Base-by-base conservation (phyloP, 176 grass and related monocot genomes). In the Avena atlantica region DNA sequence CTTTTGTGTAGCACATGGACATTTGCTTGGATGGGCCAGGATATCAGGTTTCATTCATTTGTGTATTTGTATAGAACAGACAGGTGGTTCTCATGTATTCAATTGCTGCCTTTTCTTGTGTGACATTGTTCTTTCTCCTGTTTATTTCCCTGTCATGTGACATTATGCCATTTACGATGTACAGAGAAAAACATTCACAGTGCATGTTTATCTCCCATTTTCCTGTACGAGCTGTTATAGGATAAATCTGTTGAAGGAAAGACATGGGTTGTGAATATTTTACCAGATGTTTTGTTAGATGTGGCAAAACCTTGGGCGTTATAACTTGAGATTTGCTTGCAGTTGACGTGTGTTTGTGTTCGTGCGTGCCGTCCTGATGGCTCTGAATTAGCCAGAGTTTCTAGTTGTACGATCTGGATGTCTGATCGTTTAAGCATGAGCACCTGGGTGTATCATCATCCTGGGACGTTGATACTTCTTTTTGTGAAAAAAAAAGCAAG, bases 11-110 rank as follows among this genome's bases (percentile, higher is more conserved):
- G 40, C 81, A 74, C 87, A 81, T 76, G 40, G 56, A 73, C 20
- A 71, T 87, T 70, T 91, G 76, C 55, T 85, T 84, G 53, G 51
- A 81, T 73, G 88, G 63, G 59, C 72, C 83, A 64, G 78, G 31
- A n/a, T 76, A 66, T 83, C 83, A 50, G 74, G 59, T 86, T 86
- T 78, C 82, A 90, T 92, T 88, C 82, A 83, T 90, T 90, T 86
- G 88, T 94, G 89, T 84, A 92, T 90, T 77, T 92, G 87, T 92
- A 92, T 63, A 93, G 89, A 70, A 79, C 68, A 70, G 70, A 82
- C 77, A 47, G 56, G 52, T 85, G 37, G 69, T 61, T 12, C 42
- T 52, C 69, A 50, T 86, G 69, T 86, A 40, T 80, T 75, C 42
- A 75, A 29, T 17, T 75, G 29, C 51, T 85, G 31, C 20, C n/a